These are phyloP conservation scores for Dryas integrifolia DNA, from an alignment of 331 rosid genomes.

Conservation along the genomic window DNA sequence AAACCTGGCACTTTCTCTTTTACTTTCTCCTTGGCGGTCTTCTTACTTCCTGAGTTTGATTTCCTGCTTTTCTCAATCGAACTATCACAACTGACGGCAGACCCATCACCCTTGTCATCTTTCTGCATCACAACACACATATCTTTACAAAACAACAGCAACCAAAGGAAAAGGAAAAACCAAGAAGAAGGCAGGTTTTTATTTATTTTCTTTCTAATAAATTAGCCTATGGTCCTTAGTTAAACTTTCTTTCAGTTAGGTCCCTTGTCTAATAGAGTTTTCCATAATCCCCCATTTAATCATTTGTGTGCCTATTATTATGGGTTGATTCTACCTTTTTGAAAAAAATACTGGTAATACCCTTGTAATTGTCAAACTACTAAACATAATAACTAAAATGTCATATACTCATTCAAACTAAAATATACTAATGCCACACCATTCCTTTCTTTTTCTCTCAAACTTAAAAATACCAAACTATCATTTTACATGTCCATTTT, in stretches of 20 bases:
- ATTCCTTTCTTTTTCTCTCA: too few species aligned
- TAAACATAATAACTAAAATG: not conserved
- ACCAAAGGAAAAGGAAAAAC: not conserved
- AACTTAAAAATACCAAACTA: too few species aligned
- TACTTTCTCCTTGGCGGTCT: slow-evolving; percentile 34
- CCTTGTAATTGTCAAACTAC: not conserved
- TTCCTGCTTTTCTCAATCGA: slow-evolving; percentile 29
- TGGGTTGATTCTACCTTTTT: not conserved
- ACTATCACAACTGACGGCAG: slow-evolving; percentile 15
- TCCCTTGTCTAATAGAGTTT: not conserved
- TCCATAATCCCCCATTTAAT: not conserved
- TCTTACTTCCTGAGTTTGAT: slow-evolving; percentile 26
- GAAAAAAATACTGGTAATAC: not conserved
- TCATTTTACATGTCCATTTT: too few species aligned
- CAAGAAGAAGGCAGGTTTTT: not conserved
- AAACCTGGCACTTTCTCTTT: slow-evolving; percentile 48
- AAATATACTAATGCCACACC: too few species aligned
- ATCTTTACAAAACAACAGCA: not conserved
- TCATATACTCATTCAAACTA: too few species aligned
- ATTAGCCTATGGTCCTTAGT: not conserved
- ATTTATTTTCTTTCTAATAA: not conserved
- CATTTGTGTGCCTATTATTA: not conserved
- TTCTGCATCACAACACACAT: slow-evolving; percentile 48
- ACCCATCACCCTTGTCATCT: slow-evolving; percentile 25
- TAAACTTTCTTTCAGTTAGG: not conserved